Percentiles rank a stretch among this genome's conserved stretches.
These are phyloP conservation scores for Leishmania tropica DNA, from an alignment of 208 protist genomes.

Conservation along the genomic window DNA sequence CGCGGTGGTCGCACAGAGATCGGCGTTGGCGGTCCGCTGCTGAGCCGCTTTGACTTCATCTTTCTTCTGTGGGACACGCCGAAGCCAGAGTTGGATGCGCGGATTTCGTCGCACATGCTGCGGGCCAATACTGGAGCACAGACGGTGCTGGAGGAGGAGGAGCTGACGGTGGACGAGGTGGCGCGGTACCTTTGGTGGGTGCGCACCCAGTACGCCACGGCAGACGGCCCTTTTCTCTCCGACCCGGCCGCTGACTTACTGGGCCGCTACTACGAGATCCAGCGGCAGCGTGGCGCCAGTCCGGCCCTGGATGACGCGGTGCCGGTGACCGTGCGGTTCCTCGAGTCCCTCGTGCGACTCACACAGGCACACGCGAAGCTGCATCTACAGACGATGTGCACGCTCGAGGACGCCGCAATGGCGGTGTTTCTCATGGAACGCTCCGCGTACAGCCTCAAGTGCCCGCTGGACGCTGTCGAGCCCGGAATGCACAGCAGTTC, in stretches of 20 bases:
- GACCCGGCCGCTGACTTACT: slow-evolving; percentile 76
- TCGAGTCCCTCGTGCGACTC: slow-evolving; percentile 95
- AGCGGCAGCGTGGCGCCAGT: slow-evolving; percentile 69
- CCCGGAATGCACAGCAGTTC: slow-evolving; percentile 76
- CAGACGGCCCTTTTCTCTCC: slow-evolving; percentile 73
- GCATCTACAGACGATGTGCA: slow-evolving; percentile 83
- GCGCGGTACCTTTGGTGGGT: slow-evolving; percentile 82
- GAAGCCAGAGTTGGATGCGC: slow-evolving; percentile 80
- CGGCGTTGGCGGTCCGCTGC: slow-evolving; percentile 93
- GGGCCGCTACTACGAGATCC: slow-evolving; percentile 76
- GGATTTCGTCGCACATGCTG: slow-evolving; percentile 90
- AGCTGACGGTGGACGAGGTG: slow-evolving; percentile 61
- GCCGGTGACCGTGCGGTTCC: slow-evolving; percentile 95
- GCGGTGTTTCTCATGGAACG: slow-evolving; percentile 90
- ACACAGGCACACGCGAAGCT: slow-evolving; percentile 96
- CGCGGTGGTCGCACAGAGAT: slow-evolving; percentile 79
- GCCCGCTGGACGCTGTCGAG: slow-evolving; percentile 61
- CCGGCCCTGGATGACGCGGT: slow-evolving; percentile 83
- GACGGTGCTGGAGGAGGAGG: slow-evolving; percentile 25
- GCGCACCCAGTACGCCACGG: slow-evolving; percentile 65
- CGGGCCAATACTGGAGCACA: slow-evolving; percentile 33
- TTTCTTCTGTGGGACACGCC: slow-evolving; percentile 94
- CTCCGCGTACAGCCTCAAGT: slow-evolving; percentile 83
- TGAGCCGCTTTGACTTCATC: slow-evolving; percentile 98
- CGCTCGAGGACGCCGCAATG: slow-evolving; percentile 84